Base-by-base conservation (phyloP, 257 asterid species). In the Solanum chiquidenum region DNA sequence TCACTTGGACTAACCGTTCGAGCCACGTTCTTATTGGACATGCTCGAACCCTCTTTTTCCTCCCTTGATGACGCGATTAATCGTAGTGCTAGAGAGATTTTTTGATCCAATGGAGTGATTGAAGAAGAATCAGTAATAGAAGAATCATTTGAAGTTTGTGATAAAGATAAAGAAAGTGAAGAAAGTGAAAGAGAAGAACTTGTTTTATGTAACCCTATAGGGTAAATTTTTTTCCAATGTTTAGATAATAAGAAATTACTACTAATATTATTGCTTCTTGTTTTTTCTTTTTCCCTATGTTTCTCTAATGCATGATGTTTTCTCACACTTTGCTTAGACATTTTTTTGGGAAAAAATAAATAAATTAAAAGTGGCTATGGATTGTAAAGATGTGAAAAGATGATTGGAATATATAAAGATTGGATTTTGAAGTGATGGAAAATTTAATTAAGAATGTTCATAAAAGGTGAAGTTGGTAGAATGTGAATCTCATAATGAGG, bases 101-200 rank as follows among this genome's bases (percentile, higher is more conserved):
- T 93, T 87, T 94, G 94, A 83, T 93, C 96, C 31, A 93, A 89
- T 4, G 97, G 90, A 18, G 92, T 86, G 1, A 87, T 83, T 18
- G 86, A 82, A 18, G 91, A 88, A 87, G 92, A 89, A 72, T 96
- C 98, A 0, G 93, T 91, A 7, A 93, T 66, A 7, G 95, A 91
- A 79, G 98, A 95, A 88, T 95, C 98, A 33, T 94, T 91, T 4
- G 99, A 95, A 86, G 93, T 94, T 27, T 94, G 95, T 6, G 98
- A 95, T 87, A 96, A 88, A 21, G 98, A 89, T 85, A 94, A 86
- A 8, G 98, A 94, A 42, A 95, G 60, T 42, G 99, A 95, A 83
- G 99, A 95, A 11, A 96, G 86, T 3, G 99, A 95, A 18, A 94
- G 94, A 29, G 94, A 91, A 3, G 98, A 96, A 82, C 92, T 88